Evolutionary conservation across 2,329 filamentous ascomycete species (phyloP), one percentile per base, ranked within the genome.

Genomic region (Fusarium anguioides): DNA sequence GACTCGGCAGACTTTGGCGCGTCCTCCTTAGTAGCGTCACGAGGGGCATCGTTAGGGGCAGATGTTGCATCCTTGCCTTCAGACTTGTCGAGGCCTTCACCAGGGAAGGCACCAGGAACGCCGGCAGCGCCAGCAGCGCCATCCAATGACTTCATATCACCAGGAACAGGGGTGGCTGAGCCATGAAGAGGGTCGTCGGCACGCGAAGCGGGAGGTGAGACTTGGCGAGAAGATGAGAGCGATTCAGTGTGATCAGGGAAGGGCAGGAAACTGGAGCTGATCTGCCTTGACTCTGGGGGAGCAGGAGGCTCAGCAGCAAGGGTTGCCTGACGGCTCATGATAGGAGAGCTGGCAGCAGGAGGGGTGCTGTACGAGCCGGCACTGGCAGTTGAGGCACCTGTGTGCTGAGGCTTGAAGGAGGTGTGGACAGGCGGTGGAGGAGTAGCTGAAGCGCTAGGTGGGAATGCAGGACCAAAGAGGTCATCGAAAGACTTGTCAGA

Each of bases 401-500:
- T 88, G 64, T 83, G 80, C 71, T 88, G 86, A 33, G 84, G 84
- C 72, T 87, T 82, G 77, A 80, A 78, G 2, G 74, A 72, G 8
- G 74, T 39, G 24, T 61, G 60, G 5, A 80, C 83, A 51, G 82
- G 80, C 23, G 82, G 81, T 23, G 82, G 81, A 26, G 79, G 79
- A 46, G 79, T 82, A 51, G 75, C 77, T 10, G 79, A 80, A 54
- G 80, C 75, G 64, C 79, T 79, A 14, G 81, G 76, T 17, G 81
- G 80, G 71, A 89, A 89, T 2, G 90, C 84, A 44, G 90, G 89
- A 3, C 93, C 93, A 77, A 97, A 97, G 41, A 97, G 89, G 73
- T 91, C 94, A 75, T 97, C 93, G 77, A 97, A 96, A 6, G 89
- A 89, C 78, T 86, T 89, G 67, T 92, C 89, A 46, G 84, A 82